A percentile compares a stretch with the other conserved stretches of the same genome.
Conservation (phyloP, 768 basidiomycete genomes). For the Kwoniella botswanensis region DNA sequence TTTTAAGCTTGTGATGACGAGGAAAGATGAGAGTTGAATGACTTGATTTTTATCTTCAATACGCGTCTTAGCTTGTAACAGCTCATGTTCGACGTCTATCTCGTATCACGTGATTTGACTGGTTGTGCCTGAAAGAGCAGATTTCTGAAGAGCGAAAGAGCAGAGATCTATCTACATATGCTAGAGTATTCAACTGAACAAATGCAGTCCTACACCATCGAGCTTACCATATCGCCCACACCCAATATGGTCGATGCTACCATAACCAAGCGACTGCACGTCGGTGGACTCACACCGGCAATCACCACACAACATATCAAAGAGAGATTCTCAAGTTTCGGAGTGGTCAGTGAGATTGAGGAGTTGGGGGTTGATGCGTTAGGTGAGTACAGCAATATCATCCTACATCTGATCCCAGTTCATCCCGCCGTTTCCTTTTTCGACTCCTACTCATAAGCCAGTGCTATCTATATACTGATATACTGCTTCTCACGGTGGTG, state of each 20-base stretch:
- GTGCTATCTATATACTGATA: no score
- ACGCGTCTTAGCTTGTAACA: conserved; percentile 11
- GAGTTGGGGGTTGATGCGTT: conserved; percentile 37
- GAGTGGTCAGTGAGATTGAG: conserved; percentile 39
- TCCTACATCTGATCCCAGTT: not conserved
- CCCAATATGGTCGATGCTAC: conserved; percentile 15
- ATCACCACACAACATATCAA: conserved; percentile 48
- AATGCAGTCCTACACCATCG: no score
- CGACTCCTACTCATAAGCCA: no score
- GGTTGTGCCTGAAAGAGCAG: not conserved
- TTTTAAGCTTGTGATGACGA: not conserved
- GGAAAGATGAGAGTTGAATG: not conserved
- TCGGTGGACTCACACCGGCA: conserved; percentile 44
- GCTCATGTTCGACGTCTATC: not conserved
- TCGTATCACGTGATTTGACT: not conserved
- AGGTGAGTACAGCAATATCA: conserved; percentile 29
- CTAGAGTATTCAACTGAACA: no score
- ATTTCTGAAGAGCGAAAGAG: not conserved
- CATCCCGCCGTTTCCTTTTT: not conserved
- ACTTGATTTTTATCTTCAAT: not conserved
- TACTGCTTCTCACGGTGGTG: no score
- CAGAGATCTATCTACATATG: no score
- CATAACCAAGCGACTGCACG: conserved; percentile 46
- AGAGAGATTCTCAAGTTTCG: conserved; percentile 51
- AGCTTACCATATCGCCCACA: no score